Evolutionary conservation across 768 basidiomycete species (phyloP).

Genomic region (Asterophora parasitica): DNA sequence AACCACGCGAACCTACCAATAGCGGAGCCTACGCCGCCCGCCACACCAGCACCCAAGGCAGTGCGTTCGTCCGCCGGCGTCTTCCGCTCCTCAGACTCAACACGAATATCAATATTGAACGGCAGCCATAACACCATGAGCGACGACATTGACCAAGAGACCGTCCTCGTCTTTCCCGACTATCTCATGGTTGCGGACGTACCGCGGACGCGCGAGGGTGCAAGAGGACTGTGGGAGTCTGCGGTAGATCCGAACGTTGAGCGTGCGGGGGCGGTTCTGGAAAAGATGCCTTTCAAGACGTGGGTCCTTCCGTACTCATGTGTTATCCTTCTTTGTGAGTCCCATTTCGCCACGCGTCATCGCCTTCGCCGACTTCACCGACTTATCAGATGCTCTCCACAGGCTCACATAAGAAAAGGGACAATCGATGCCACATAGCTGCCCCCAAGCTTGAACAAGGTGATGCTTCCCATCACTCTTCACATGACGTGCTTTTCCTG

Average conservation of each 20-base stretch:
- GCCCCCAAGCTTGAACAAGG: slow-evolving; percentile 80
- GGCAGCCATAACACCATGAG: slow-evolving; percentile 75
- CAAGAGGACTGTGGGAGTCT: slow-evolving; percentile 61
- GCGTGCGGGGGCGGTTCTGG: slow-evolving; percentile 38
- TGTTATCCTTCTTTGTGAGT: slow-evolving; percentile 84
- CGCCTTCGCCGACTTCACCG: neutral
- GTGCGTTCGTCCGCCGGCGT: slow-evolving; percentile 43
- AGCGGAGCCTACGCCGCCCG: slow-evolving; percentile 22
- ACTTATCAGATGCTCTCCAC: neutral
- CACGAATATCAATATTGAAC: slow-evolving; percentile 69
- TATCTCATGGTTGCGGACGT: slow-evolving; percentile 81
- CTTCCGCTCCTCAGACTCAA: slow-evolving; percentile 51
- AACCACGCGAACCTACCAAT: slow-evolving; percentile 22
- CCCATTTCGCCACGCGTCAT: slow-evolving; percentile 1
- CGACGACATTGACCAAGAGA: slow-evolving; percentile 59
- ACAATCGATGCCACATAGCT: slow-evolving; percentile 87
- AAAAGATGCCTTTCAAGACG: slow-evolving; percentile 49
- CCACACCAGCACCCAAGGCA: slow-evolving; percentile 23
- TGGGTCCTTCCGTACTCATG: slow-evolving; percentile 89
- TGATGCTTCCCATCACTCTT: slow-evolving; percentile 26
- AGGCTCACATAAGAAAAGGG: slow-evolving; percentile 93
- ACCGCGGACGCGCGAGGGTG: slow-evolving; percentile 56
- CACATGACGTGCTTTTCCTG: slow-evolving; percentile 6
- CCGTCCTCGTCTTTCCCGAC: slow-evolving; percentile 89
- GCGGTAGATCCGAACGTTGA: slow-evolving; percentile 57